Evolutionary conservation across 805 yeast genomes (phyloP).

Genomic region (Zygoascus biomembranicola): DNA sequence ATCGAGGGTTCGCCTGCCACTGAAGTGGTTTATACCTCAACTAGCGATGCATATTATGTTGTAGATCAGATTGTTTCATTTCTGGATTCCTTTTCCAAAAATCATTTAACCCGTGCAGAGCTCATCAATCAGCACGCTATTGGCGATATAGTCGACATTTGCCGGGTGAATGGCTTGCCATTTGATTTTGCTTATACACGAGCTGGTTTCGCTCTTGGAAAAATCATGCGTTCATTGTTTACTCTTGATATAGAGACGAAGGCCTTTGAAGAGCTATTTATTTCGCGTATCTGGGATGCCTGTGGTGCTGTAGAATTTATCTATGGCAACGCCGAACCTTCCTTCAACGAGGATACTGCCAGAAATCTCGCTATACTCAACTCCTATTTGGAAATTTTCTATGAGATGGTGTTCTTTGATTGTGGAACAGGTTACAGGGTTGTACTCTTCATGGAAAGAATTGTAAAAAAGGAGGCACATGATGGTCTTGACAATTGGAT

Average conservation of each 20-base stretch:
- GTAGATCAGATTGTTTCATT: constrained; percentile 17
- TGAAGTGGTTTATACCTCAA: background rate
- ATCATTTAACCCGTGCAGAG: constrained; percentile 21
- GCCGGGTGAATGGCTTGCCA: constrained; percentile 20
- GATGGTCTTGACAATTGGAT: constrained; percentile 12
- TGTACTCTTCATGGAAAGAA: constrained; percentile 11
- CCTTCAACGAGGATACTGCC: background rate
- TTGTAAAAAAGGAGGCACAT: constrained; percentile 8
- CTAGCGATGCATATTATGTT: background rate
- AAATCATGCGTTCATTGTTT: constrained; percentile 15
- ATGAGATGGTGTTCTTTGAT: constrained; percentile 18
- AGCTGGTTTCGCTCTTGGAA: constrained; percentile 17
- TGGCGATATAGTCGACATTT: constrained; percentile 16
- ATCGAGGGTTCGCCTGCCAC: background rate
- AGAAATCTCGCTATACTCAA: constrained; percentile 9
- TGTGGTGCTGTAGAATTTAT: background rate
- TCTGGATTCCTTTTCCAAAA: constrained; percentile 25
- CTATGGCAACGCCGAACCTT: background rate
- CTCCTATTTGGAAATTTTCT: constrained; percentile 14
- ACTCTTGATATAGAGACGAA: constrained; percentile 18
- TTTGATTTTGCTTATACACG: constrained; percentile 25
- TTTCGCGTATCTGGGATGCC: constrained; percentile 2
- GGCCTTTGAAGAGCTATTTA: constrained; percentile 12
- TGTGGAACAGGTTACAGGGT: constrained; percentile 20
- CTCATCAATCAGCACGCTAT: constrained; percentile 23